Evolutionary conservation across 495 filamentous ascomycete species (phyloP), one percentile per base, ranked within the genome.

Genomic region (Immersiella caudata): DNA sequence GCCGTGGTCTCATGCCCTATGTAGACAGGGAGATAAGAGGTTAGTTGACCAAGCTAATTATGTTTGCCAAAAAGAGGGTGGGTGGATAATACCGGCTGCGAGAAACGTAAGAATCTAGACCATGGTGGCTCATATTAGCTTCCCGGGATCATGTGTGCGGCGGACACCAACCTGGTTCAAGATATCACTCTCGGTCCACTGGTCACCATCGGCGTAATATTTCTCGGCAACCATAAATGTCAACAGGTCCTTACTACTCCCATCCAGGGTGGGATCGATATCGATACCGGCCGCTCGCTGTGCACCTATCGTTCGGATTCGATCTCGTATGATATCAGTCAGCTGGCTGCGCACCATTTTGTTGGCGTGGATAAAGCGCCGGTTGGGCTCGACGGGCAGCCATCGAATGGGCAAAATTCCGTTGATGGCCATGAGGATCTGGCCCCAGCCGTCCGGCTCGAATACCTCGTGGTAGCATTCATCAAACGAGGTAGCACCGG

Each of bases 271-370:
- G 8, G 22, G 33, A 25, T 1, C 56, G 3, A 12, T 6, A 4
- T 46, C 2, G 11, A 4, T 5, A 2, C 2, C 16, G 2, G 40
- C 6, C 9, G 22, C 56, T 18, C n/a, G 33, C 25, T 20, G 54
- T 18, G 40, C 64, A 0, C 1, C 2, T 7, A 50, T 36, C 21
- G 0, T 46, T 6, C 20, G 29, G 6, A 62, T 61, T 12, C 70
- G 60, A 8, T 66, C 57, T 88, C 75, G 64, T 90, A 90, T 64
- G 88, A 90, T 26, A 82, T 69, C 12, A 79, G 83, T 8, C 6
- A 74, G 21, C 57, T 68, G 59, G 16, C 40, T 65, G 27, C 35
- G 68, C 20, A 77, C 79, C 68, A 63, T 69, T 4, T 67, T 35
- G 12, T 66, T 70, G 21, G 71, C 76, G 33, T 35, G 46, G 0